Percentiles rank a stretch among this genome's conserved stretches.
These are phyloP conservation scores for Collybia nuda DNA, from an alignment of 768 basidiomycete genomes.

Conservation along the genomic window DNA sequence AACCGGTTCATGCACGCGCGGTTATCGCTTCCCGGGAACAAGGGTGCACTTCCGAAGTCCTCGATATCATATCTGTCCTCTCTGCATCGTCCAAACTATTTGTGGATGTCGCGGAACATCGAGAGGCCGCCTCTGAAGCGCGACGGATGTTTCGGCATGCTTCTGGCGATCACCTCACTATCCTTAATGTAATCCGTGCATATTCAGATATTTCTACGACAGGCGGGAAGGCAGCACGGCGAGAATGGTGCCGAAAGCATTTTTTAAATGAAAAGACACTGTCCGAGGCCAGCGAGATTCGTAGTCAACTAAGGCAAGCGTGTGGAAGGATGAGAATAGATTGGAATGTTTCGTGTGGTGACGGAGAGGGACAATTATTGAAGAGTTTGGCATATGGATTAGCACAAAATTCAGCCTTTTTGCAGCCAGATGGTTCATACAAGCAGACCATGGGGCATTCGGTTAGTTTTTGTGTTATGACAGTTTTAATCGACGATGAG, in stretches of 20 bases:
- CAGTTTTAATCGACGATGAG: not conserved
- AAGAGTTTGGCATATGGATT: slow-evolving; percentile 75
- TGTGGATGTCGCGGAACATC: slow-evolving; percentile 70
- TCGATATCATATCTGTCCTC: slow-evolving; percentile 83
- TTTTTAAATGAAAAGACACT: slow-evolving; percentile 83
- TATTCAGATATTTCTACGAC: slow-evolving; percentile 67
- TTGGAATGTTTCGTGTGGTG: slow-evolving; percentile 54
- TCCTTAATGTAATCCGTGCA: slow-evolving; percentile 80
- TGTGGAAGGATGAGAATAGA: slow-evolving; percentile 65
- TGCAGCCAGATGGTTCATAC: slow-evolving; percentile 87
- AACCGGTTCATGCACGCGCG: slow-evolving; percentile 77
- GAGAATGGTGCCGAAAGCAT: slow-evolving; percentile 83
- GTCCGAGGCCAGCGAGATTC: slow-evolving; percentile 73
- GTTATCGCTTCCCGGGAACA: slow-evolving; percentile 75
- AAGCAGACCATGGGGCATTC: slow-evolving; percentile 76
- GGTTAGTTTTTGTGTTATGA: slow-evolving; percentile 32
- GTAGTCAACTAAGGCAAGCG: slow-evolving; percentile 71
- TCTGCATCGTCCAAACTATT: slow-evolving; percentile 83
- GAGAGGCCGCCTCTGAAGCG: slow-evolving; percentile 69
- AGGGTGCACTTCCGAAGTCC: slow-evolving; percentile 73
- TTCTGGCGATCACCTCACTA: slow-evolving; percentile 89
- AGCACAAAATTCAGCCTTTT: slow-evolving; percentile 78
- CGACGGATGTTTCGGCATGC: slow-evolving; percentile 79
- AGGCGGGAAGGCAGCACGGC: slow-evolving; percentile 46
- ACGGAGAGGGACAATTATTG: slow-evolving; percentile 68